Evolutionary conservation across 352 stramenopile species (phyloP).

Genomic region (Phytopythium vexans): DNA sequence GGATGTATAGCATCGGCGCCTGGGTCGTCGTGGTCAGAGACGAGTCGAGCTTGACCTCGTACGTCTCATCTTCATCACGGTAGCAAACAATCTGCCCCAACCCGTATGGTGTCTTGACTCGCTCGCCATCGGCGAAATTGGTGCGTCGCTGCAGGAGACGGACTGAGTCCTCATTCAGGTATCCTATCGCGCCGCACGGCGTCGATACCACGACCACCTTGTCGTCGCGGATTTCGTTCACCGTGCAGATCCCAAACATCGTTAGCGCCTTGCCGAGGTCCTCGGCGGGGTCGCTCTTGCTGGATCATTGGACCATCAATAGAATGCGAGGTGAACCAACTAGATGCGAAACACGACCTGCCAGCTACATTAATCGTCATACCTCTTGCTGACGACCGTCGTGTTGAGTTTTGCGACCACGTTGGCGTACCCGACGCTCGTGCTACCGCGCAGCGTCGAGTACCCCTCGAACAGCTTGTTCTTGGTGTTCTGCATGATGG

Average conservation of each 20-base stretch:
- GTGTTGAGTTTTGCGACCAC: conserved; percentile 67
- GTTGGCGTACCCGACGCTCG: conserved; percentile 33
- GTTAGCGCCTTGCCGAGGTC: conserved; percentile 44
- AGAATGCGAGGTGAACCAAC: conserved; percentile 8
- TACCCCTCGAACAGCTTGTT: conserved; percentile 77
- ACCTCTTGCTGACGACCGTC: conserved; percentile 29
- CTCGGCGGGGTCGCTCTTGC: conserved; percentile 15
- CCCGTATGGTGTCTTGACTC: conserved; percentile 52
- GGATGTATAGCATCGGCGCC: conserved; percentile 43
- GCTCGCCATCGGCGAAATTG: conserved; percentile 44
- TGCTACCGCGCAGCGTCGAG: conserved; percentile 65
- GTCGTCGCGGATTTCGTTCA: conserved; percentile 43
- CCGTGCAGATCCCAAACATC: conserved; percentile 43
- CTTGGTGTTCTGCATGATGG: conserved; percentile 79
- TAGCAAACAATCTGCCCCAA: conserved; percentile 40
- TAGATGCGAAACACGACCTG: conserved; percentile 4
- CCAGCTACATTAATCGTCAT: conserved; percentile 6
- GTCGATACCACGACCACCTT: conserved; percentile 61
- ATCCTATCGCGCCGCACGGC: conserved; percentile 37
- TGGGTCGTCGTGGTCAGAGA: conserved; percentile 13
- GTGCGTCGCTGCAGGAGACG: conserved; percentile 45
- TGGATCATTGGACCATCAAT: conserved; percentile 16
- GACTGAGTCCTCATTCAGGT: conserved; percentile 46
- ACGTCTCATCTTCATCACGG: conserved; percentile 54
- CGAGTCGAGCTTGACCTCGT: conserved; percentile 49